phyloP scores from a whole-genome alignment of 1,139 yeast genomes.

The Martiniozyma asiatica region DNA sequence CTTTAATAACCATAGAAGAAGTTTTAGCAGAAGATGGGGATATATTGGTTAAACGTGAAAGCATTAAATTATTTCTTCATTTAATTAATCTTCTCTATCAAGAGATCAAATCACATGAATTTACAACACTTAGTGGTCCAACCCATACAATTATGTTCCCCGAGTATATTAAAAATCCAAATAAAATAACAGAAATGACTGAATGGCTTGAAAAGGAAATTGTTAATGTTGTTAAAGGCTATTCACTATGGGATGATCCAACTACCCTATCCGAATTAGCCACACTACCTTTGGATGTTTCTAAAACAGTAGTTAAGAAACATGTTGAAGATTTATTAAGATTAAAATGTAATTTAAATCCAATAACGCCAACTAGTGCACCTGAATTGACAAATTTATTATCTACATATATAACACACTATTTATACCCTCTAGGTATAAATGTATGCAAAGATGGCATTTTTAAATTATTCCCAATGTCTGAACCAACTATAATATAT shows the following conservation, averaged over 20 bases:
- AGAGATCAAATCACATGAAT: not conserved
- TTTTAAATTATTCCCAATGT: not conserved
- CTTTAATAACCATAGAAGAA: constrained; percentile 1
- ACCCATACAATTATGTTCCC: constrained; percentile 1
- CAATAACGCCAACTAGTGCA: not conserved
- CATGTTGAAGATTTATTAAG: too few species aligned
- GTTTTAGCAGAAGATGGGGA: not conserved
- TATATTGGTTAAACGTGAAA: too few species aligned
- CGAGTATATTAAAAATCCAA: not conserved
- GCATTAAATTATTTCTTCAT: too few species aligned
- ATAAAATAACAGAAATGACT: not conserved
- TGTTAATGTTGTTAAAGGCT: too few species aligned
- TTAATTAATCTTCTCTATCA: not conserved
- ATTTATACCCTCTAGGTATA: not conserved
- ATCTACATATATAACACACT: not conserved
- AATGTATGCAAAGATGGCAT: not conserved
- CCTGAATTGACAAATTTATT: not conserved
- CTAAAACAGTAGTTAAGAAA: too few species aligned
- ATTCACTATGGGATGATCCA: too few species aligned
- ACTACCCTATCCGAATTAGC: too few species aligned
- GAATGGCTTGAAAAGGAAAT: not conserved
- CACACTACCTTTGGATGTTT: too few species aligned
- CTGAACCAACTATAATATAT: not conserved
- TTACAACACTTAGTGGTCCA: not conserved
- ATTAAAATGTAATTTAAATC: not conserved